phyloP scores from a whole-genome alignment of 2,329 filamentous ascomycete species.

The Monosporascus sp. region DNA sequence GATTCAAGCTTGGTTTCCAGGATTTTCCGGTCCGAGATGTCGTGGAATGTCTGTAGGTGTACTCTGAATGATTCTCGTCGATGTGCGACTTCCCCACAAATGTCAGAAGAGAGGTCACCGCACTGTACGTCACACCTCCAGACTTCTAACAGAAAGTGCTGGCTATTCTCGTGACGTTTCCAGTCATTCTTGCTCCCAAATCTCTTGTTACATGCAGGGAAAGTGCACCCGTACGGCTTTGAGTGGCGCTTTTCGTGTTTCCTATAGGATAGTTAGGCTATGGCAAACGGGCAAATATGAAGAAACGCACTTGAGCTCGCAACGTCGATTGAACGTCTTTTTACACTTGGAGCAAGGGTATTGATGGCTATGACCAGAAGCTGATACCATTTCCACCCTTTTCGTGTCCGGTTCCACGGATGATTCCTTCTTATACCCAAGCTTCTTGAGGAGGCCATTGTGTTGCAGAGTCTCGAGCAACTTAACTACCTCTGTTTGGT shows the following conservation, averaged over 20 bases:
- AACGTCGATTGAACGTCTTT: slow-evolving; percentile 45
- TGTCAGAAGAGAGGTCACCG: slow-evolving; percentile 17
- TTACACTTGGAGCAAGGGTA: slow-evolving; percentile 36
- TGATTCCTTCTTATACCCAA: slow-evolving; percentile 20
- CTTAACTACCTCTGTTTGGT: slow-evolving; percentile 9
- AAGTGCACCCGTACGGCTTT: slow-evolving; percentile 79
- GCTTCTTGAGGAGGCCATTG: slow-evolving; percentile 17
- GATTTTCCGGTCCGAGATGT: slow-evolving; percentile 21
- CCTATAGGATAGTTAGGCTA: slow-evolving; percentile 37
- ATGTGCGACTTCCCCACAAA: slow-evolving; percentile 57
- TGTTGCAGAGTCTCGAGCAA: slow-evolving; percentile 20
- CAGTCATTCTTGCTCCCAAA: slow-evolving; percentile 95
- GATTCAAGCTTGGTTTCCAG: slow-evolving; percentile 42
- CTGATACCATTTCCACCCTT: slow-evolving; percentile 6
- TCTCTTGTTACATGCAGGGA: slow-evolving; percentile 58
- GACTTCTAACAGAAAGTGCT: slow-evolving; percentile 66
- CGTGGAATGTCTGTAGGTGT: slow-evolving; percentile 56
- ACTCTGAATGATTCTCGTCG: slow-evolving; percentile 53
- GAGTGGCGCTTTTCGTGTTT: slow-evolving; percentile 82
- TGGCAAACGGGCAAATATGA: background rate
- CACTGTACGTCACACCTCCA: slow-evolving; percentile 61
- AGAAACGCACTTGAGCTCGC: slow-evolving; percentile 51
- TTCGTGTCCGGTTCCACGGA: slow-evolving; percentile 6
- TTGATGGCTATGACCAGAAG: slow-evolving; percentile 10
- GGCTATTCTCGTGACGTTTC: slow-evolving; percentile 83